Percentiles rank a stretch among this genome's conserved stretches.
These are phyloP conservation scores for Tulasnella sp. DNA, from an alignment of 768 basidiomycete species.

Conservation along the genomic window DNA sequence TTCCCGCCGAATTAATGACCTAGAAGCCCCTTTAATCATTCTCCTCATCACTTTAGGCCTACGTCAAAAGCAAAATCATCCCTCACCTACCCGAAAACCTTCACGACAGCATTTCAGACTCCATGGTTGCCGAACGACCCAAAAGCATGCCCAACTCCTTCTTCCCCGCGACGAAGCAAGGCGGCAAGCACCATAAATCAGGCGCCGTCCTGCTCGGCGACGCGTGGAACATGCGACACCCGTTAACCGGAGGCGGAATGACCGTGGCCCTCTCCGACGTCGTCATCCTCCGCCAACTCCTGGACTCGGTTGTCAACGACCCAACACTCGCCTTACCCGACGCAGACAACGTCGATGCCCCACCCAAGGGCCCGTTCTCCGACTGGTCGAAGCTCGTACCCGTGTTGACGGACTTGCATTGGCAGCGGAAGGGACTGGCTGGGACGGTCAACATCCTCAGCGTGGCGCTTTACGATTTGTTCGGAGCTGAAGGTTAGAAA, in stretches of 20 bases:
- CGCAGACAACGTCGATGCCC: slow-evolving; percentile 18
- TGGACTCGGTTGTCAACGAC: slow-evolving; percentile 8
- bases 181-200: slow-evolving; percentile 36
- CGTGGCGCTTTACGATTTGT: slow-evolving; percentile 87
- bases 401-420: slow-evolving; percentile 65
- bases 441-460: slow-evolving; percentile 88
- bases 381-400: slow-evolving; percentile 29
- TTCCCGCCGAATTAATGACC: background rate
- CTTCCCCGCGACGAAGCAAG: slow-evolving; percentile 68
- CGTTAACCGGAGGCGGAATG: slow-evolving; percentile 95
- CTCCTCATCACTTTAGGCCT: slow-evolving; percentile 31
- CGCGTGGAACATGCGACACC: slow-evolving; percentile 99
- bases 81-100: slow-evolving; percentile 72
- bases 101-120: slow-evolving; percentile 49
- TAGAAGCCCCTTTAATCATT: background rate
- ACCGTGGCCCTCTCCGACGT: slow-evolving; percentile 88
- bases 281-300: slow-evolving; percentile 42
- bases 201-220: slow-evolving; percentile 85
- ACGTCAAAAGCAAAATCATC: slow-evolving; percentile 60
- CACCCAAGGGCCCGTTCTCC: background rate
- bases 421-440: slow-evolving; percentile 70
- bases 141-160: slow-evolving; percentile 94
- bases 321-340: slow-evolving; percentile 10
- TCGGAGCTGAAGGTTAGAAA: slow-evolving; percentile 71
- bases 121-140: slow-evolving; percentile 69